Conservation (phyloP, 768 basidiomycete species). For the Termitomyces sp. region DNA sequence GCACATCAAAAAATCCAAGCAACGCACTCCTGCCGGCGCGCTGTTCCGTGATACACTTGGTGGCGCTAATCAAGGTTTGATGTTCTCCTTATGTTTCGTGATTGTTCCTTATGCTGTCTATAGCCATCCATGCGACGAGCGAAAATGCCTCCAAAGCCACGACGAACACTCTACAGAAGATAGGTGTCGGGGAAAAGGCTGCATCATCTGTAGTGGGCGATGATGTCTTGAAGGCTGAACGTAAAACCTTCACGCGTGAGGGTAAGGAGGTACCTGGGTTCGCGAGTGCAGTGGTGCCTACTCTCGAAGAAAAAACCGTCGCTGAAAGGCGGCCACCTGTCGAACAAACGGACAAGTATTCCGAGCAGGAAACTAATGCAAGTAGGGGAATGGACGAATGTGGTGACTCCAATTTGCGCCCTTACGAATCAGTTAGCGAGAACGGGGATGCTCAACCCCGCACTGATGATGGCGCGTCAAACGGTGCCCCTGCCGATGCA, state of each 20-base stretch:
- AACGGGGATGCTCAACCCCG: conserved; percentile 24
- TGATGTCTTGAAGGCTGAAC: conserved; percentile 39
- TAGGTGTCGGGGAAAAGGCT: conserved; percentile 35
- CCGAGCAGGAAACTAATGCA: not conserved
- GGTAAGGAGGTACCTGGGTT: conserved; percentile 52
- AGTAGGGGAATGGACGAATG: conserved; percentile 5
- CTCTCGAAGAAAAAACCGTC: conserved; percentile 62
- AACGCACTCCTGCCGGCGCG: conserved; percentile 25
- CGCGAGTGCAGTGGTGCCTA: conserved; percentile 58
- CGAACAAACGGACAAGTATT: conserved; percentile 18
- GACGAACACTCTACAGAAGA: conserved; percentile 33
- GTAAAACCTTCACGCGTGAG: conserved; percentile 45
- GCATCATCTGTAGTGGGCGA: conserved; percentile 37
- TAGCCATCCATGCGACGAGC: conserved; percentile 36
- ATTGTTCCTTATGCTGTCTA: not conserved
- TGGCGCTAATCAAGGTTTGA: conserved; percentile 46
- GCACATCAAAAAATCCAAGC: conserved; percentile 32
- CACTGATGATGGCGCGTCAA: conserved; percentile 38
- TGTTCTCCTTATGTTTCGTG: not conserved
- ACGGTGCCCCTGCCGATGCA: conserved; percentile 53
- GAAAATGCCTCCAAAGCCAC: conserved; percentile 31
- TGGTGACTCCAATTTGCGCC: not conserved
- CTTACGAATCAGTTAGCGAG: not conserved
- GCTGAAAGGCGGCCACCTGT: conserved; percentile 39
- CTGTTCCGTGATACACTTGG: conserved; percentile 32